Evolutionary conservation across 352 stramenopile genomes (phyloP).

Genomic region (Aphanomyces invadans): DNA sequence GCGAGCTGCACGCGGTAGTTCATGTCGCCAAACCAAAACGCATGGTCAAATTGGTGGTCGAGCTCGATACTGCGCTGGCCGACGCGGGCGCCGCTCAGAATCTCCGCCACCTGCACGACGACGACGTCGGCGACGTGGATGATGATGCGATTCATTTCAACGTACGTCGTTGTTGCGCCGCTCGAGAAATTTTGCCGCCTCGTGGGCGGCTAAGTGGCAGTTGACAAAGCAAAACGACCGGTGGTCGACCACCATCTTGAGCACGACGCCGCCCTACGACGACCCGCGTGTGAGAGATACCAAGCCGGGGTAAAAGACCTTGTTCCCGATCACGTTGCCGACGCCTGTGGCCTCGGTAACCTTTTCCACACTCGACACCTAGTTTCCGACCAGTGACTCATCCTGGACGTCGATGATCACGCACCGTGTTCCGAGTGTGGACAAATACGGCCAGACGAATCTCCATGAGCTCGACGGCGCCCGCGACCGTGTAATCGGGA

Average conservation of each 20-base stretch:
- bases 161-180: slow-evolving; percentile 77
- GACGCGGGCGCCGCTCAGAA: slow-evolving; percentile 52
- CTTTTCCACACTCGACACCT: slow-evolving; percentile 57
- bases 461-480: slow-evolving; percentile 73
- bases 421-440: slow-evolving; percentile 27
- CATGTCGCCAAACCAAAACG: slow-evolving; percentile 81
- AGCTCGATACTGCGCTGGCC: slow-evolving; percentile 58
- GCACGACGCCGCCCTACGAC: slow-evolving; percentile 55
- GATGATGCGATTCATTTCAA: too few relatives aligned
- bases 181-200: slow-evolving; percentile 79
- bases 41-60: slow-evolving; percentile 79
- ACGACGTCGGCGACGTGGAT: not conserved
- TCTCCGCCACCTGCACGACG: slow-evolving; percentile 48
- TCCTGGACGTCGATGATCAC: too few relatives aligned
- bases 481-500: slow-evolving; percentile 45
- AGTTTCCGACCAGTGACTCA: too few relatives aligned
- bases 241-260: slow-evolving; percentile 69
- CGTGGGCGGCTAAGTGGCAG: slow-evolving; percentile 76
- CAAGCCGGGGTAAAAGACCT: slow-evolving; percentile 32
- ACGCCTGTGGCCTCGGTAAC: slow-evolving; percentile 61
- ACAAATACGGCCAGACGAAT: slow-evolving; percentile 74
- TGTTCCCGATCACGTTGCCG: slow-evolving; percentile 75
- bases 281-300: not conserved
- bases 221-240: slow-evolving; percentile 81
- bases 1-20: slow-evolving; percentile 80